Conservation (phyloP, 768 basidiomycete species). For the Mycena vitilis region DNA sequence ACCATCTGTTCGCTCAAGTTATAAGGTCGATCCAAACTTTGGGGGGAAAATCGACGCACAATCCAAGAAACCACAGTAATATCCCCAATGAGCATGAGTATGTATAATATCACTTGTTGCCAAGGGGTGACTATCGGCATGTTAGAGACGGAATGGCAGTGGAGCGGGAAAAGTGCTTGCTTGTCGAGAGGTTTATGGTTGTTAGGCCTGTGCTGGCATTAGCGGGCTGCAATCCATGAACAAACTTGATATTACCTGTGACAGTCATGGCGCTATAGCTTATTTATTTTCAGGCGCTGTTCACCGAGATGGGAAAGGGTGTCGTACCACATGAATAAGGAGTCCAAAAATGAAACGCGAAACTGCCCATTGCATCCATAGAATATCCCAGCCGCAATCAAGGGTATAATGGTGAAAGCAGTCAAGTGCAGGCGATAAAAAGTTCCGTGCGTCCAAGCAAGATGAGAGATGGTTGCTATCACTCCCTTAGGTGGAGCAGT, state of each 20-base stretch:
- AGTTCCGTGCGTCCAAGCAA: constrained; percentile 46
- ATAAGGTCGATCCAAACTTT: background rate
- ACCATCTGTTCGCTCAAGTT: constrained; percentile 57
- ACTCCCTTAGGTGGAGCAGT: background rate
- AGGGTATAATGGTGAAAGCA: constrained; percentile 66
- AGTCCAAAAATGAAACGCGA: constrained; percentile 63
- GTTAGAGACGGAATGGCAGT: background rate
- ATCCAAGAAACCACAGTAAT: constrained; percentile 69
- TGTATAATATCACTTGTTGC: constrained; percentile 56
- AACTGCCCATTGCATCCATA: constrained; percentile 71
- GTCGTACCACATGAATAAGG: constrained; percentile 62
- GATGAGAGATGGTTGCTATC: constrained; percentile 31
- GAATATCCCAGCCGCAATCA: constrained; percentile 72
- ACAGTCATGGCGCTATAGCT: constrained; percentile 68
- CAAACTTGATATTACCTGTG: constrained; percentile 43
- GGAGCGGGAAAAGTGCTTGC: background rate
- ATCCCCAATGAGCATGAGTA: constrained; percentile 64
- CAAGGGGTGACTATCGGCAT: constrained; percentile 6
- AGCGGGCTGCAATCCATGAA: background rate
- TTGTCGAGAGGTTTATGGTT: constrained; percentile 60
- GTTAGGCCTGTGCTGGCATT: constrained; percentile 41
- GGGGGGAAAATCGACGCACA: constrained; percentile 8
- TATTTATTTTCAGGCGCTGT: background rate
- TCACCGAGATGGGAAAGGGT: background rate
- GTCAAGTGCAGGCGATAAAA: constrained; percentile 66